A percentile compares a stretch with the other conserved stretches of the same genome.
Conservation (phyloP, 768 basidiomycete species). For the Termitomyces bulborhizus region DNA sequence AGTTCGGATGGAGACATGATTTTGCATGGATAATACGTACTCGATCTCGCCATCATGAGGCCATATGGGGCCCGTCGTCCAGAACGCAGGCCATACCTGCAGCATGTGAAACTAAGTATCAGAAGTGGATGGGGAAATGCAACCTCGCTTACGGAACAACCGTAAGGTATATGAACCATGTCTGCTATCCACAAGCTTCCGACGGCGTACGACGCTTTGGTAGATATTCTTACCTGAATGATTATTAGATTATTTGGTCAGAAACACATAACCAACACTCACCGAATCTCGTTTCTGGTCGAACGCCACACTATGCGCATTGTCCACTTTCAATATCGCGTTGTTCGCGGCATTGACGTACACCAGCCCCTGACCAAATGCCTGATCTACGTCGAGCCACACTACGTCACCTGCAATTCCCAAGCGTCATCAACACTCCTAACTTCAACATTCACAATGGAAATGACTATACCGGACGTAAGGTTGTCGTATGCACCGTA, state of each 20-base stretch:
- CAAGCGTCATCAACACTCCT: neutral
- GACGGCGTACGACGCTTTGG: constrained; percentile 33
- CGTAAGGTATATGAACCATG: constrained; percentile 41
- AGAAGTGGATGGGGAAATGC: neutral
- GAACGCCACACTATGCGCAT: constrained; percentile 45
- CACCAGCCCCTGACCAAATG: constrained; percentile 42
- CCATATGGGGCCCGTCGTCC: constrained; percentile 39
- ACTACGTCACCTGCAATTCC: constrained; percentile 53
- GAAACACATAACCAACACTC: constrained; percentile 12
- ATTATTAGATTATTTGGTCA: neutral
- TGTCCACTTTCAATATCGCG: constrained; percentile 73
- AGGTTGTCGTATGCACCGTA: constrained; percentile 44
- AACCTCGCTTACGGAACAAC: constrained; percentile 37
- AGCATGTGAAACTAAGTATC: neutral
- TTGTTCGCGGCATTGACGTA: constrained; percentile 57
- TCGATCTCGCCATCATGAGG: constrained; percentile 46
- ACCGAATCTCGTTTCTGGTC: constrained; percentile 58
- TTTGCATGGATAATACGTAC: constrained; percentile 11
- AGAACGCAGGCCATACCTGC: constrained; percentile 45
- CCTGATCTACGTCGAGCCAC: constrained; percentile 45
- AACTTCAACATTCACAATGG: neutral
- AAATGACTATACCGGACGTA: constrained; percentile 28
- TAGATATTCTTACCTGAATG: constrained; percentile 37
- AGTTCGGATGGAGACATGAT: neutral
- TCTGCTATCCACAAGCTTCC: constrained; percentile 42